Evolutionary conservation across 495 filamentous ascomycete genomes (phyloP).

Genomic region (Hypoxylon crocopeplum): DNA sequence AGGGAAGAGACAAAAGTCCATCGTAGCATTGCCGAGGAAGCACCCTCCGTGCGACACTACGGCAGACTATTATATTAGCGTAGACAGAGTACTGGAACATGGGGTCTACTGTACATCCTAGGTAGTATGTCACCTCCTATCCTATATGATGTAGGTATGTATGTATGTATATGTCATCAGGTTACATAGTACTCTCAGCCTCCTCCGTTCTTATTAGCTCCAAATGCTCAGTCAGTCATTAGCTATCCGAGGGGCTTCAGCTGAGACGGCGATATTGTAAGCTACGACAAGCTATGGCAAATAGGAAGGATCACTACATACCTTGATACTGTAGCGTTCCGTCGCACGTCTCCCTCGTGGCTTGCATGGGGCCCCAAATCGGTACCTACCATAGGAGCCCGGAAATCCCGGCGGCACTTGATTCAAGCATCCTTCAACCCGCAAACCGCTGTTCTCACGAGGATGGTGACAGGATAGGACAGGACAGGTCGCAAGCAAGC

Average conservation of each 20-base stretch:
- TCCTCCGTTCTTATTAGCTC: conserved; percentile 1
- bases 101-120: no score
- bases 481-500: no score
- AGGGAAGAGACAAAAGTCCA: conserved; percentile 6
- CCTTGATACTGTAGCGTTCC: conserved; percentile 26
- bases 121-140: no score
- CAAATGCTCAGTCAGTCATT: no score
- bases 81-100: conserved; percentile 17
- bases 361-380: conserved; percentile 17
- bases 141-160: no score
- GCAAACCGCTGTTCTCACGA: no score
- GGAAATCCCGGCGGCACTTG: conserved; percentile 28
- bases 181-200: conserved; percentile 21
- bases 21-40: no score
- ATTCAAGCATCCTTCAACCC: background rate
- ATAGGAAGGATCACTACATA: conserved; percentile 18
- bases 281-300: background rate
- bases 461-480: no score
- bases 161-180: no score
- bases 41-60: background rate
- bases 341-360: conserved; percentile 33
- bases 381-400: background rate
- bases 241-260: no score
- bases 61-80: conserved; percentile 25
- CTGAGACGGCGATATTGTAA: background rate